Conservation (phyloP, 2,329 filamentous ascomycete species). For the Clarireedia sp. region DNA sequence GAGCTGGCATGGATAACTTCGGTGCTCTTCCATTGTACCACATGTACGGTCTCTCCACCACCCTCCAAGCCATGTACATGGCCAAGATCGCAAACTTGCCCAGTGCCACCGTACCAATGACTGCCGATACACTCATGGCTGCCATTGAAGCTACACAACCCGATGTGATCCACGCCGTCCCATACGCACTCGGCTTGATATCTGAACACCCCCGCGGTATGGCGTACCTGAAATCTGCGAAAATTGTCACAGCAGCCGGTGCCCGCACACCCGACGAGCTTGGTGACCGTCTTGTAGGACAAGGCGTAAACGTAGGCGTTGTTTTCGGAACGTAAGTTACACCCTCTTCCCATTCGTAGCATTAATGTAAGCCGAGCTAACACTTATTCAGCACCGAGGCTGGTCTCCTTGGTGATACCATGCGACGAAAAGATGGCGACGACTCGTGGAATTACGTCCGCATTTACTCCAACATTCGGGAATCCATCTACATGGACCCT, state of each 20-base stretch:
- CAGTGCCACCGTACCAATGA: conserved; percentile 47
- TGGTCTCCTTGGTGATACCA: conserved; percentile 51
- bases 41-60: conserved; percentile 47
- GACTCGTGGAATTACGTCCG: conserved; percentile 54
- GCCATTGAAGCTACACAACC: conserved; percentile 37
- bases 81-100: conserved; percentile 44
- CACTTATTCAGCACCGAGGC: conserved; percentile 40
- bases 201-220: conserved; percentile 50
- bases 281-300: conserved; percentile 42
- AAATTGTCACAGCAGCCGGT: conserved; percentile 49
- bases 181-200: conserved; percentile 55
- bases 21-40: conserved; percentile 51
- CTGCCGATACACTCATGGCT: conserved; percentile 38
- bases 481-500: conserved; percentile 18
- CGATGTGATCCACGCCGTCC: conserved; percentile 32
- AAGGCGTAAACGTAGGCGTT: conserved; percentile 45
- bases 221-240: conserved; percentile 36
- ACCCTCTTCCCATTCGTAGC: neutral
- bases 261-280: conserved; percentile 52
- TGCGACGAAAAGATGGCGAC: conserved; percentile 40
- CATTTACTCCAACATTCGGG: conserved; percentile 11
- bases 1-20: conserved; percentile 38
- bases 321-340: conserved; percentile 40
- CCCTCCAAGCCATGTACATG: conserved; percentile 45
- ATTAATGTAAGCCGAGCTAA: neutral